Evolutionary conservation across 139 green algal genomes (phyloP).

Genomic region (Penium margaritaceum): DNA sequence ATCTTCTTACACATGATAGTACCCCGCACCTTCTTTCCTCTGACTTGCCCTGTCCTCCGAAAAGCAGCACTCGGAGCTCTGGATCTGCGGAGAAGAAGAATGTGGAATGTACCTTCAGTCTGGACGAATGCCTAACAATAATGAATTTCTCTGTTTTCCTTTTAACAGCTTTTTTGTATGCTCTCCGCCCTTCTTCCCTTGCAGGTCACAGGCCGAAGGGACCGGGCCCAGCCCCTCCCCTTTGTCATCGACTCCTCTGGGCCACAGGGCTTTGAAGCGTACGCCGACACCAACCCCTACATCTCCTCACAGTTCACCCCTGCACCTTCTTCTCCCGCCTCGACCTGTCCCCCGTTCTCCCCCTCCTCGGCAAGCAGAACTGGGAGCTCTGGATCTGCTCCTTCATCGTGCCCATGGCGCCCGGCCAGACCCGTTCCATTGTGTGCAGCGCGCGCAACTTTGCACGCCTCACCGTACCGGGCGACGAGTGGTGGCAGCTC

Average conservation of each 20-base stretch:
- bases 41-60: too few species aligned
- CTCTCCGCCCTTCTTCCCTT: too few species aligned
- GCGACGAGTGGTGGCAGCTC: conserved; percentile 28
- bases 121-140: too few species aligned
- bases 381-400: conserved; percentile 42
- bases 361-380: conserved; percentile 23
- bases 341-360: conserved; percentile 15
- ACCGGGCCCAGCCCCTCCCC: conserved; percentile 26
- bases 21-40: too few species aligned
- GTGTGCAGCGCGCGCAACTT: conserved; percentile 37
- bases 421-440: conserved; percentile 25
- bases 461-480: not conserved
- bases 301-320: conserved; percentile 30
- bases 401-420: conserved; percentile 35
- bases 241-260: conserved; percentile 20
- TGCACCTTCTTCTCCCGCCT: conserved; percentile 19
- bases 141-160: too few species aligned
- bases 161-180: too few species aligned
- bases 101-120: too few species aligned
- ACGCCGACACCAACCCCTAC: not conserved
- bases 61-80: too few species aligned
- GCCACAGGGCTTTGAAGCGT: not conserved
- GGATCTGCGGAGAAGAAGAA: too few species aligned
- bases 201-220: conserved; percentile 31
- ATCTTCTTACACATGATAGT: too few species aligned